Base-by-base conservation (phyloP, 2,329 filamentous ascomycete species). In the Stagonosporopsis vannaccii region DNA sequence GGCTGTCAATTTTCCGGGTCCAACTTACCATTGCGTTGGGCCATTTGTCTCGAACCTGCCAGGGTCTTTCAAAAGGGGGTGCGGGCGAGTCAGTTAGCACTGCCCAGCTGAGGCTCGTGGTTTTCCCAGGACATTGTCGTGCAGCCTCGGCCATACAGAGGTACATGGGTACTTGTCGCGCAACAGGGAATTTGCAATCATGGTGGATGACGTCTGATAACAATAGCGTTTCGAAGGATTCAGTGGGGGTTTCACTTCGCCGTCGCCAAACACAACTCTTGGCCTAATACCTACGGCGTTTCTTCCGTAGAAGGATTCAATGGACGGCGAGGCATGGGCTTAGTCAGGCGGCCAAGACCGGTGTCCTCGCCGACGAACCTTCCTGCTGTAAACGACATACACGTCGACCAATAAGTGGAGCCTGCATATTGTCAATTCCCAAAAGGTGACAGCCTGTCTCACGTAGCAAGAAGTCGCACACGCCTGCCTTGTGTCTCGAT, bases 1-100 rank as follows among this genome's bases (percentile, higher is more conserved):
- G 47, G 53, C 23, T 33, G 47, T 46, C 53, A 47, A 56, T 51
- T 43, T 51, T 56, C 53, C 53, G 53, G 25, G 47, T 25, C 42
- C 25, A 48, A 44, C 13, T 47, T 56, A 56, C 53, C 53, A 51
- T 13, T 51, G 42, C 9, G 47, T 56, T 56, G 53, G 53, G 53
- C 48, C 53, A 25, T 37, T 20, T 47, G 28, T 32, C 19, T 48
- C 33, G 19, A 32, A 12, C 26, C 23, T 20, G 42, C 42, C 23
- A 33, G 48, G 48, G 42, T 51, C 13, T 25, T 35, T 35, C 41
- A 45, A 51, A 51, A 37, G 36, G 46, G 46, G 47, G 23, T 17
- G 47, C 13, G 15, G 30, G 42, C 53, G 42, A 56, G 47, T 51
- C 53, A 47, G 41, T 51, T 12, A 44, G 22, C 26, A 43, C 4